Base-by-base conservation (phyloP, 331 rosid genomes). In the Arachis monticola region DNA sequence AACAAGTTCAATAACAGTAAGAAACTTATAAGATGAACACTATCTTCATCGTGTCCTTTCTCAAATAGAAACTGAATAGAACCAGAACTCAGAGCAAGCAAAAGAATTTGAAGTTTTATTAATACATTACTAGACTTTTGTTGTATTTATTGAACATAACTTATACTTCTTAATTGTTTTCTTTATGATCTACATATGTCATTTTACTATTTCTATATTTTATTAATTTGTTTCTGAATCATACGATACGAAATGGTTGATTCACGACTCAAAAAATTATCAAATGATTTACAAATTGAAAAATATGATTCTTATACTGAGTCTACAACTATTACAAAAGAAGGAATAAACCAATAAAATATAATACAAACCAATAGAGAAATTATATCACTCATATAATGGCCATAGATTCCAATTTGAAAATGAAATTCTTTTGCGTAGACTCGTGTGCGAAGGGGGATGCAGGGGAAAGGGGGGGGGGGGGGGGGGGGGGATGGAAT, bases 81-180 rank as follows among this genome's bases (percentile, higher is more conserved):
- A 35, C 46, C 13, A 75, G 62, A 14, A 12, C 59, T 44, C 13
- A 60, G 13, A 74, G 59, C 30, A 60, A 67, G 52, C 67, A 73
- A 45, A 32, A 35, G 40, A 35, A 35, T 35, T 35, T 35, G 40
- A 35, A 35, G 40, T 35, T 2, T 35, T 35, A 35, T 35, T 35
- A 35, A 35, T 35, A 35, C 40, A 35, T 35, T 35, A 35, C 40
- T 35, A 35, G 3, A 35, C 40, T 2, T 35, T 35, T 35, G 40
- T 2, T 35, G 4, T 2, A 35, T 4, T 35, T 2, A 35, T 35
- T 35, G 40, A 35, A 35, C 40, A 35, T 35, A 35, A 17, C 22
- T 17, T 17, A 17, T 17, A 35, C 40, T 35, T 35, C 40, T 35
- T 35, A 35, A 35, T 3, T 35, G 4, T 35, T 35, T 35, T 35